Percentiles rank a stretch among this genome's conserved stretches.
Evolutionary conservation across 805 yeast species (phyloP).

Genomic region (Saccharomycopsis guyanensis): DNA sequence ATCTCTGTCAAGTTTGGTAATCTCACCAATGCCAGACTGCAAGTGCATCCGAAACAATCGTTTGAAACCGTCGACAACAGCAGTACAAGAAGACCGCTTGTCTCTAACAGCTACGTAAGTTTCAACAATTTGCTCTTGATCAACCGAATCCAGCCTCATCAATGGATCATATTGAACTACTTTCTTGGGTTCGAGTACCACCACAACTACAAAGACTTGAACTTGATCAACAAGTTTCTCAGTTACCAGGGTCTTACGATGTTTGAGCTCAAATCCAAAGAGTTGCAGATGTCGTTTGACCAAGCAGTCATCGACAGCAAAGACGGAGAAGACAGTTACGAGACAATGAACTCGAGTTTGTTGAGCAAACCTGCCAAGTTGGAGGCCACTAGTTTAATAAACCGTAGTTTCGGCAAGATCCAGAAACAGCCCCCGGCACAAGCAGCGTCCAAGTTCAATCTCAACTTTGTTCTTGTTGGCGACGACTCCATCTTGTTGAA

Average conservation of each 20-base stretch:
- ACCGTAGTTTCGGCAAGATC: slow-evolving; percentile 12
- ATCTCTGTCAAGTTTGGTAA: slow-evolving; percentile 17
- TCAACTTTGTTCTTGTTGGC: slow-evolving; percentile 13
- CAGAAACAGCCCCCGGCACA: slow-evolving; percentile 8
- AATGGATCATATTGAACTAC: slow-evolving; percentile 46
- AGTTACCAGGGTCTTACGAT: slow-evolving; percentile 31
- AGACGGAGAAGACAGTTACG: slow-evolving; percentile 19
- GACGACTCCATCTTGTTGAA: slow-evolving; percentile 22
- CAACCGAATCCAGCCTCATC: slow-evolving; percentile 31
- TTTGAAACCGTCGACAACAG: slow-evolving; percentile 28
- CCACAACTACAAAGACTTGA: slow-evolving; percentile 34
- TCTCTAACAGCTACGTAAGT: not conserved
- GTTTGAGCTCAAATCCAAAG: slow-evolving; percentile 31
- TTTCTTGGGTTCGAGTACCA: slow-evolving; percentile 45
- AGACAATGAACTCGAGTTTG: slow-evolving; percentile 20
- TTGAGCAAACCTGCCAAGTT: slow-evolving; percentile 20
- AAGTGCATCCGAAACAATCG: no score
- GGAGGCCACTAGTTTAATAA: slow-evolving; percentile 10
- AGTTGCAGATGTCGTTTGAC: slow-evolving; percentile 24
- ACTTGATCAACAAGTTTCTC: slow-evolving; percentile 33
- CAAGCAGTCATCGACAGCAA: slow-evolving; percentile 7
- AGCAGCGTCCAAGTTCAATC: slow-evolving; percentile 6
- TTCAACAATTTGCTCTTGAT: slow-evolving; percentile 33
- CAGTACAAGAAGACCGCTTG: not conserved
- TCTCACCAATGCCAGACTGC: not conserved